A percentile compares a stretch with the other conserved stretches of the same genome.
phyloP scores from a whole-genome alignment of 2,329 filamentous ascomycete genomes.

The Lecanicillium sp. region DNA sequence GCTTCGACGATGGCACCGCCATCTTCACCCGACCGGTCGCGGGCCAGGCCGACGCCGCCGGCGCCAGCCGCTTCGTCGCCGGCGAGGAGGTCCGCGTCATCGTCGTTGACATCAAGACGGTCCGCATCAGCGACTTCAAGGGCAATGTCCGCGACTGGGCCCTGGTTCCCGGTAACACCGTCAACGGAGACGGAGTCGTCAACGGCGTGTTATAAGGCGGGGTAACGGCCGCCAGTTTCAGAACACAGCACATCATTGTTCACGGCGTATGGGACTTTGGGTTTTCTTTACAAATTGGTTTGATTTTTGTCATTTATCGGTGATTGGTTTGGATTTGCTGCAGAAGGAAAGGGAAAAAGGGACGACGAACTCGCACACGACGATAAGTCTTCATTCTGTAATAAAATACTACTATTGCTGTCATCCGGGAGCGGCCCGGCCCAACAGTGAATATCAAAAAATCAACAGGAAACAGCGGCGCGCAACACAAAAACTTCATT shows the following conservation, averaged over 20 bases:
- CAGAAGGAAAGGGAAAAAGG: too few species aligned
- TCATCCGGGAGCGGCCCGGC: too few species aligned
- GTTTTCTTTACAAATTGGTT: not conserved
- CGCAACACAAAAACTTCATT: not conserved
- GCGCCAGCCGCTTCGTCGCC: constrained; percentile 64
- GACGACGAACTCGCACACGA: too few species aligned
- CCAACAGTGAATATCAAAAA: too few species aligned
- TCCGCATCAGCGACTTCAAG: constrained; percentile 91
- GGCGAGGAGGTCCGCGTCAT: constrained; percentile 83
- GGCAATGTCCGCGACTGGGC: constrained; percentile 81
- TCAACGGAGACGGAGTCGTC: too few species aligned
- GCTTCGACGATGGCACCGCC: constrained; percentile 48
- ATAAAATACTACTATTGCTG: too few species aligned
- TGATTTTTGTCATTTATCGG: not conserved
- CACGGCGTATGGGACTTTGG: constrained; percentile 1
- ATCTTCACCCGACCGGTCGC: constrained; percentile 25
- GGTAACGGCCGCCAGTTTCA: not conserved
- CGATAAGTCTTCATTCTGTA: not conserved
- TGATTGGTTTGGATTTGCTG: not conserved
- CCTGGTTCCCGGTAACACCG: too few species aligned
- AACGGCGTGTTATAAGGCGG: too few species aligned
- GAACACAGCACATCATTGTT: constrained; percentile 1
- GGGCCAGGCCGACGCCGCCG: constrained; percentile 43
- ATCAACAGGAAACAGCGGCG: not conserved
- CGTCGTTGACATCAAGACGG: constrained; percentile 75